Evolutionary conservation across 2,329 filamentous ascomycete genomes (phyloP), one percentile per base, ranked within the genome.

Genomic region (Penicillium corylophilum): DNA sequence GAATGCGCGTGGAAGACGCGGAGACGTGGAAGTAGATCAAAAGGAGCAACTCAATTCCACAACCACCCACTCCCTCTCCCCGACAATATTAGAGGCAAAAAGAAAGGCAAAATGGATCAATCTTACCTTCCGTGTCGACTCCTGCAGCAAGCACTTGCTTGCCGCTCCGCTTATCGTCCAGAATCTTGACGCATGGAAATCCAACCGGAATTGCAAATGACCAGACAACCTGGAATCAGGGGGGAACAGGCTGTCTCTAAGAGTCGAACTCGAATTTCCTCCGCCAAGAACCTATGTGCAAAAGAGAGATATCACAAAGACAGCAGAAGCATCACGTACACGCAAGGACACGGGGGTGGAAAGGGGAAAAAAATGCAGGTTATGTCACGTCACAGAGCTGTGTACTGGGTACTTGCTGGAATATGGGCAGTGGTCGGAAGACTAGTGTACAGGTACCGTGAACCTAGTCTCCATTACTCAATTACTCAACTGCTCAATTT

Each of bases 101-200:
- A 48, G 1, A 18, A 38, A 10, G 9, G 16, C 49, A 48, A 49
- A 56, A 33, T 38, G 28, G 53, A 49, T 56, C 51, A 71, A 38
- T 24, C 72, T 55, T 61, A 75, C 73, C 69, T 73, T 74, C 73
- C 73, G 72, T 73, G 65, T 74, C 70, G 71, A 72, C 71, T 70
- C 66, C 67, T 70, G 72, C 71, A 74, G 72, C 73, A 75, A 75
- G 72, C 73, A 71, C 69, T 70, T 69, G 73, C 73, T 74, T 74
- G 73, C 73, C 69, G 73, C 73, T 71, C 65, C 66, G 64, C 60
- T 71, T 74, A 74, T 69, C 58, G 64, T 66, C 66, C 67, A 71
- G 66, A 74, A 74, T 74, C 63, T 69, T 74, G 72, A 73, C 71
- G 71, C 72, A 75, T 75, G 71, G 71, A 73, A 74, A 66, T 69